Percentiles rank a stretch among this genome's conserved stretches.
Evolutionary conservation across 2,329 filamentous ascomycete genomes (phyloP).

Genomic region (Trichoderma brevicompactum): DNA sequence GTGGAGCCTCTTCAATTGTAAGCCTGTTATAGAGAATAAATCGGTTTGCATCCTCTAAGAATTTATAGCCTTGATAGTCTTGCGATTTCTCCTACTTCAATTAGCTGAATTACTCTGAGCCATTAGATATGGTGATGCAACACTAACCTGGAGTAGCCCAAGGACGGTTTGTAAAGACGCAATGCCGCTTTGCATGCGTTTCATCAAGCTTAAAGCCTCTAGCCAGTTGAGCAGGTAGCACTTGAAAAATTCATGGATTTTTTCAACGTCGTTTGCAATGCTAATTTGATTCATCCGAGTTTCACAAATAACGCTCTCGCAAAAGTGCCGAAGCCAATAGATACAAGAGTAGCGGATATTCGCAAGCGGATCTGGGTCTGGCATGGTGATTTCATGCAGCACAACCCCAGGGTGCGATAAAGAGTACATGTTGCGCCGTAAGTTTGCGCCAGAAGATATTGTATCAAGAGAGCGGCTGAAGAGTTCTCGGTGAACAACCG

Average conservation of each 20-base stretch:
- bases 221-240: slow-evolving; percentile 16
- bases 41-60: slow-evolving; percentile 21
- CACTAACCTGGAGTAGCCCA: neutral
- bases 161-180: neutral
- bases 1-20: slow-evolving; percentile 15
- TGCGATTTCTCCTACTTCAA: neutral
- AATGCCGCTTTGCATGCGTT: neutral
- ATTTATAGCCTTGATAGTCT: neutral
- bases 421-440: slow-evolving; percentile 45
- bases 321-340: slow-evolving; percentile 34
- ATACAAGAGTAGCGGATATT: slow-evolving; percentile 30
- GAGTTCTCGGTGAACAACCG: slow-evolving; percentile 41
- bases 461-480: slow-evolving; percentile 28
- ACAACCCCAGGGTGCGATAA: slow-evolving; percentile 32
- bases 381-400: slow-evolving; percentile 26
- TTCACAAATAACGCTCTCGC: neutral
- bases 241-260: neutral
- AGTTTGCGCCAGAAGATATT: too few relatives aligned
- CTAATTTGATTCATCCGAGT: neutral
- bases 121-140: neutral
- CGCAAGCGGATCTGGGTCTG: slow-evolving; percentile 32
- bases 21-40: slow-evolving; percentile 16
- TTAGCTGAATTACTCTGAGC: neutral
- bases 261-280: neutral
- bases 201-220: neutral